Evolutionary conservation across 31 red algal species (phyloP), one percentile per base, ranked within the genome.

Genomic region (Asparagopsis taxiformis): DNA sequence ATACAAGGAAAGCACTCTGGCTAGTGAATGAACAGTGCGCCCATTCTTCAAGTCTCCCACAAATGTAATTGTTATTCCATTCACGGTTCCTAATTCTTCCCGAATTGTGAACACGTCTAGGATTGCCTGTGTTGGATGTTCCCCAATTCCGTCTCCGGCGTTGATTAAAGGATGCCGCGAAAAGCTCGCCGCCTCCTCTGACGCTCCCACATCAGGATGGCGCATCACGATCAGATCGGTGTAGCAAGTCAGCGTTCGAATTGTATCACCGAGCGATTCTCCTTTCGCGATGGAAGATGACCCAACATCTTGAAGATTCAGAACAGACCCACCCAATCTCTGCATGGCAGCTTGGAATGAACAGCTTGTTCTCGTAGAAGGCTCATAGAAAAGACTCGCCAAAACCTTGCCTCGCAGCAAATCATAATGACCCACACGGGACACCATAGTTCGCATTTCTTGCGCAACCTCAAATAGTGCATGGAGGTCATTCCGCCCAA

Each of bases 81-180:
- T 95, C 26, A 99, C 97, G 38, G 97, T 99, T 33, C 97, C 97
- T 7, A 99, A 82, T 78, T 95, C 97, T 75, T 99, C 97, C 11
- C 91, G 92, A 50, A 99, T 99, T 23, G 97, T 99, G 39, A 95
- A 99, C 35, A 99, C 89, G 69, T 99, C 97, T 44, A 99, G 46
- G 54, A 99, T 43, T 3, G 97, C 92, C 58, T 99, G 97, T 24
- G 97, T 95, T 31, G 91, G 91, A 68, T 99, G 97, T 60, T 99
- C 97, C 28, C 97, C 97, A 31, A 92, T 73, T 3, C 96, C 96
- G 63, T 99, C 96, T 16, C 96, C 96, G 3, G 96, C 96, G 64
- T 95, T 99, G 41, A 99, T 92, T 0, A 99, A 35, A 3, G 96
- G 96, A 22, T 90, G 66, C 52, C 61, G 61, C 0, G 90, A 77